Percentiles rank a stretch among this genome's conserved stretches.
These are phyloP conservation scores for Neoascochyta sp. DNA, from an alignment of 2,329 filamentous ascomycete species.

Conservation along the genomic window DNA sequence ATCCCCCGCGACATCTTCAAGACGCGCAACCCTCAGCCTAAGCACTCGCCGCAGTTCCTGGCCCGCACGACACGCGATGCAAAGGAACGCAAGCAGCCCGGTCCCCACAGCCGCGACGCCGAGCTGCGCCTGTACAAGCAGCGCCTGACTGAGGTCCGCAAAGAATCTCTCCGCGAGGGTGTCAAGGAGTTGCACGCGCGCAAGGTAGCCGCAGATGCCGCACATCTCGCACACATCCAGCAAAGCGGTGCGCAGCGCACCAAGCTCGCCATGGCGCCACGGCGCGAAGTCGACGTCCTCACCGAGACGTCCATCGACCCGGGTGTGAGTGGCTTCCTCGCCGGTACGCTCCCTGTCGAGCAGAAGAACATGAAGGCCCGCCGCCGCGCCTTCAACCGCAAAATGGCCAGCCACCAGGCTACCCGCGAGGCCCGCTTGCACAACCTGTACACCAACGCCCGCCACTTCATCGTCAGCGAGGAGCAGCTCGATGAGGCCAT, in stretches of 20 bases:
- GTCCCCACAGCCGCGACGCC: slow-evolving; percentile 39
- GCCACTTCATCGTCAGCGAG: slow-evolving; percentile 81
- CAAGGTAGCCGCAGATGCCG: slow-evolving; percentile 24
- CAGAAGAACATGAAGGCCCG: slow-evolving; percentile 26
- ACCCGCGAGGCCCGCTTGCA: slow-evolving; percentile 69
- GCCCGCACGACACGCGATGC: slow-evolving; percentile 57
- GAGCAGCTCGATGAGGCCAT: slow-evolving; percentile 70
- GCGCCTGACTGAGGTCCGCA: slow-evolving; percentile 67
- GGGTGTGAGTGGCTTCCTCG: slow-evolving; percentile 34
- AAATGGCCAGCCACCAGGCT: slow-evolving; percentile 53
- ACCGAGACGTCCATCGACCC: slow-evolving; percentile 30
- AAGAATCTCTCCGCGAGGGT: slow-evolving; percentile 68
- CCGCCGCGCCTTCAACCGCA: slow-evolving; percentile 37
- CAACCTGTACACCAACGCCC: slow-evolving; percentile 84
- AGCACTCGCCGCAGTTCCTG: slow-evolving; percentile 61
- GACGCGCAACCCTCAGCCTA: slow-evolving; percentile 42
- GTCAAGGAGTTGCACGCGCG: slow-evolving; percentile 62
- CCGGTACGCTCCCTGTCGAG: slow-evolving; percentile 27
- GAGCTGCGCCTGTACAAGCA: slow-evolving; percentile 63
- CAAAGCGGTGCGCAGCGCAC: slow-evolving; percentile 46
- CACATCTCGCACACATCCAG: slow-evolving; percentile 18
- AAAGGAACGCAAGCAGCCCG: slow-evolving; percentile 33
- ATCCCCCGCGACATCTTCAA: slow-evolving; percentile 76
- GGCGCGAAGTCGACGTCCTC: slow-evolving; percentile 58
- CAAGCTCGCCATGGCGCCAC: slow-evolving; percentile 58